These are phyloP conservation scores for Apiotrichum veenhuisii DNA, from an alignment of 1,284 basidiomycete genomes.

Conservation along the genomic window DNA sequence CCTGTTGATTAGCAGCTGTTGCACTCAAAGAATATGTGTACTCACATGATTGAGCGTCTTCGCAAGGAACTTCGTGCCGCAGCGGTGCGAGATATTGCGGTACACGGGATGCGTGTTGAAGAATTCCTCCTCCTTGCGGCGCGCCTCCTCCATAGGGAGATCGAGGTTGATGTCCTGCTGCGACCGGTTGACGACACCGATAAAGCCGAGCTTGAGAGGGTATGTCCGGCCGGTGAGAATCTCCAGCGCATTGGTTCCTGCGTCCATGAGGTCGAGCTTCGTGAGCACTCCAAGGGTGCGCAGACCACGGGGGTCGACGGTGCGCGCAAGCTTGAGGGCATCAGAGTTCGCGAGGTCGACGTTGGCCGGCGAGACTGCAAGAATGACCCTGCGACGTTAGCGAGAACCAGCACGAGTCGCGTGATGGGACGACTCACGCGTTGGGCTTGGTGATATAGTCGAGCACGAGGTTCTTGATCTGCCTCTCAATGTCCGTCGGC, in stretches of 20 bases:
- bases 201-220: slow-evolving; percentile 95
- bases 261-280: slow-evolving; percentile 98
- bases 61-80: slow-evolving; percentile 91
- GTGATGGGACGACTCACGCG: slow-evolving; percentile 58
- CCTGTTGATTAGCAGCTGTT: slow-evolving; percentile 52
- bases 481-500: slow-evolving; percentile 85
- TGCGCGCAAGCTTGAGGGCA: slow-evolving; percentile 90
- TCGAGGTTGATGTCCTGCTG: slow-evolving; percentile 95
- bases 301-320: slow-evolving; percentile 90
- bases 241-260: slow-evolving; percentile 94
- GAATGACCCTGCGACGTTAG: slow-evolving; percentile 68
- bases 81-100: slow-evolving; percentile 93
- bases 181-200: slow-evolving; percentile 93
- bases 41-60: slow-evolving; percentile 87
- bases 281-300: slow-evolving; percentile 94
- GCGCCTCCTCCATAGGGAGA: slow-evolving; percentile 79
- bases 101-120: slow-evolving; percentile 88
- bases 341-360: slow-evolving; percentile 99
- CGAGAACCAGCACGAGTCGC: slow-evolving; percentile 1
- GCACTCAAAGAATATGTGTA: neutral
- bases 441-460: slow-evolving; percentile 98
- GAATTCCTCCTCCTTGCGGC: slow-evolving; percentile 84
- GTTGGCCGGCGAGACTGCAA: slow-evolving; percentile 94
- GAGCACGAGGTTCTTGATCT: slow-evolving; percentile 87
- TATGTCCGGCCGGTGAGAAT: slow-evolving; percentile 94